These are phyloP conservation scores for Microascus cirrosus DNA, from an alignment of 2,329 filamentous ascomycete species.

Conservation along the genomic window DNA sequence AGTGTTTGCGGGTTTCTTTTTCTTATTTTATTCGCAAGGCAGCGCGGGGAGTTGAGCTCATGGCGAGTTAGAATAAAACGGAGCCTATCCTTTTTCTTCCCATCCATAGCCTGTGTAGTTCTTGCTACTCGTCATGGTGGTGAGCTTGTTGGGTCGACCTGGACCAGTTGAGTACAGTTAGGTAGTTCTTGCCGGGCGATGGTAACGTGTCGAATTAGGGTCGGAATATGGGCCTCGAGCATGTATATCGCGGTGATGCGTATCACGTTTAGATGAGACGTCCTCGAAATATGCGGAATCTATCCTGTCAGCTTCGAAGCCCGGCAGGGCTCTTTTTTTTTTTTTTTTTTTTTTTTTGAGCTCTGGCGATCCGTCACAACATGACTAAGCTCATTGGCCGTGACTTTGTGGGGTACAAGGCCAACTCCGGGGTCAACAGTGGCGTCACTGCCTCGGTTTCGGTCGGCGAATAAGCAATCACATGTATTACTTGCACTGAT, in stretches of 20 bases:
- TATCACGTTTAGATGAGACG: too few species aligned
- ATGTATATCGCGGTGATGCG: neutral
- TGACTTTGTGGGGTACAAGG: neutral
- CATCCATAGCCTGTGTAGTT: neutral
- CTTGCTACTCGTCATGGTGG: neutral
- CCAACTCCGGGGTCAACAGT: neutral
- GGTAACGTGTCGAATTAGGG: neutral
- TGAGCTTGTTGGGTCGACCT: neutral
- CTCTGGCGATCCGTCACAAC: too few species aligned
- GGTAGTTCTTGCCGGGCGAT: neutral
- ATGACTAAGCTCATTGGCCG: neutral
- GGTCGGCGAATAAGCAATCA: slow-evolving; percentile 2
- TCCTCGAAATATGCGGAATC: too few species aligned
- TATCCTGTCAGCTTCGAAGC: neutral
- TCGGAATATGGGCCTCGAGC: neutral
- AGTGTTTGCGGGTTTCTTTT: neutral
- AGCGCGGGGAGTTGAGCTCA: neutral
- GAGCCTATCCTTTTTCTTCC: neutral
- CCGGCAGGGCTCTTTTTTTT: neutral
- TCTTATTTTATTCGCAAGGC: neutral
- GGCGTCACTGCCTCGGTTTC: slow-evolving; percentile 4
- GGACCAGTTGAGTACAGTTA: neutral
- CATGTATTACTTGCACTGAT: slow-evolving; percentile 2
- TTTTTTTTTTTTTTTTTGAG: neutral
- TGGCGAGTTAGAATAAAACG: slow-evolving; percentile 3